A percentile compares a stretch with the other conserved stretches of the same genome.
These are phyloP conservation scores for Peribolospora kevripleyi DNA, from an alignment of 768 basidiomycete species.

Conservation along the genomic window DNA sequence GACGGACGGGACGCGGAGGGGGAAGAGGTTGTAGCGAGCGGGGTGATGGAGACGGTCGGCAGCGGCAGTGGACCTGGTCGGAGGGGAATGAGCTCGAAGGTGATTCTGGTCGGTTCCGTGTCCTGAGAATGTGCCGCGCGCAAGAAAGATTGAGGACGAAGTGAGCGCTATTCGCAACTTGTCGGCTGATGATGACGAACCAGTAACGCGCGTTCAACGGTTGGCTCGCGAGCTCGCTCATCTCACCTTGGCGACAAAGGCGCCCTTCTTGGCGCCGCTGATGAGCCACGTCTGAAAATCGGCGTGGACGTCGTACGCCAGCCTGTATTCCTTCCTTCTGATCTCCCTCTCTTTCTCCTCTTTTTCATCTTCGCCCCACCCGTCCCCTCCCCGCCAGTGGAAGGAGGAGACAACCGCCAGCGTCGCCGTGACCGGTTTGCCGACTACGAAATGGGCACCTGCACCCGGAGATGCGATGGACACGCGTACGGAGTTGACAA, in stretches of 20 bases:
- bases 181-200: no score
- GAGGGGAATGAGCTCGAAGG: conserved; percentile 60
- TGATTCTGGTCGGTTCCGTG: conserved; percentile 32
- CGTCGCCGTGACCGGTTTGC: conserved; percentile 52
- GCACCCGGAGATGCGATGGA: not conserved
- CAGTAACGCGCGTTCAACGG: no score
- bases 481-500: not conserved
- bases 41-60: conserved; percentile 38
- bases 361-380: no score
- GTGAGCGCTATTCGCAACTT: not conserved
- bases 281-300: conserved; percentile 68
- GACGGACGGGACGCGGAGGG: conserved; percentile 24
- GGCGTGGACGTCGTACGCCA: conserved; percentile 40
- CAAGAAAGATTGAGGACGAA: not conserved
- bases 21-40: conserved; percentile 20
- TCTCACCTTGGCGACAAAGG: conserved; percentile 46
- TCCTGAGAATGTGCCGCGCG: conserved; percentile 26
- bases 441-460: conserved; percentile 32
- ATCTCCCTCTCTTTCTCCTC: no score
- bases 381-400: conserved; percentile 31
- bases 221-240: no score
- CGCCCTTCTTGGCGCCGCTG: conserved; percentile 64
- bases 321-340: conserved; percentile 19
- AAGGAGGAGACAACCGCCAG: conserved; percentile 47
- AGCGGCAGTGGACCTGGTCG: conserved; percentile 57